phyloP scores from a whole-genome alignment of 441 rosid species.

The Metrosideros polymorpha region DNA sequence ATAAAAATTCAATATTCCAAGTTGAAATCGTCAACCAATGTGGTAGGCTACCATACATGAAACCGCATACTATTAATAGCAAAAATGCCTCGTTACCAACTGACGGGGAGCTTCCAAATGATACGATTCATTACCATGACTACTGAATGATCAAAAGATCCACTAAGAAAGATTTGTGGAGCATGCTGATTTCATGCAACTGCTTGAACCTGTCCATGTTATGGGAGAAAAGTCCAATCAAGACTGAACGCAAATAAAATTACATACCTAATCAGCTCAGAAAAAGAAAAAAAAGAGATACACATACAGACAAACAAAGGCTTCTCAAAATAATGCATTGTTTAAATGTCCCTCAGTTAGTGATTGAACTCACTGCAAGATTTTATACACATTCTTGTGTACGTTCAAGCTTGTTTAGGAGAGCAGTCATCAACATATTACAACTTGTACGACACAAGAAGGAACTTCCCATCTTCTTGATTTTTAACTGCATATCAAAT shows the following conservation, averaged over 20 bases:
- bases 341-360: no score
- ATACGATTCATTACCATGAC: slow-evolving; percentile 48
- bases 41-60: no score
- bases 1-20: not conserved
- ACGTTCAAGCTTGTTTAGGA: no score
- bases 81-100: no score
- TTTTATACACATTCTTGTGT: no score
- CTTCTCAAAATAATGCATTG: no score
- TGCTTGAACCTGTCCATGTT: slow-evolving; percentile 70
- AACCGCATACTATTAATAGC: not conserved
- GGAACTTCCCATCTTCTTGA: not conserved
- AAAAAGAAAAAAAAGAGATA: not conserved
- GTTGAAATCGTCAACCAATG: no score
- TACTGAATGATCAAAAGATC: slow-evolving; percentile 83
- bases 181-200: slow-evolving; percentile 84
- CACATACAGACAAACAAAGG: no score
- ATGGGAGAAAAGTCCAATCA: not conserved
- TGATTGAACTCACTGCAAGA: no score
- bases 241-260: not conserved
- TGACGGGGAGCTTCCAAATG: no score
- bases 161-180: slow-evolving; percentile 83
- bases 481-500: not conserved
- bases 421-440: no score
- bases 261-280: not conserved
- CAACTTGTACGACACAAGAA: not conserved